Evolutionary conservation across 2,329 filamentous ascomycete species (phyloP).

Genomic region (Ceratocystis variospora): DNA sequence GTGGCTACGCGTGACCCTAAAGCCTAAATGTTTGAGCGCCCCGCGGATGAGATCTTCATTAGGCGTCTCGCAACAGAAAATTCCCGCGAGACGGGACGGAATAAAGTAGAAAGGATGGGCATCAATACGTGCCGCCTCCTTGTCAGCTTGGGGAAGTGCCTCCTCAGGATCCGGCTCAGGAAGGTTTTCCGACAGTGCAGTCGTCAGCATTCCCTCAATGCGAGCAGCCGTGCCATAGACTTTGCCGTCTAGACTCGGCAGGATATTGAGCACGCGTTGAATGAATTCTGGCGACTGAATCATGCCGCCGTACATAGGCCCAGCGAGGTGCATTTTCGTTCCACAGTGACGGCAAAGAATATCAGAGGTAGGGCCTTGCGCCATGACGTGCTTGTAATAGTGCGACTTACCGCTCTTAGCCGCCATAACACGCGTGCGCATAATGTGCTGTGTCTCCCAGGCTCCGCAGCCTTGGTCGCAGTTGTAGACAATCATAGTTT

Average conservation of each 20-base stretch:
- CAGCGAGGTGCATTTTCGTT: slow-evolving; percentile 71
- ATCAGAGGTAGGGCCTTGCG: slow-evolving; percentile 53
- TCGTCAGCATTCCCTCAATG: slow-evolving; percentile 82
- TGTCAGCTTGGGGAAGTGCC: slow-evolving; percentile 27
- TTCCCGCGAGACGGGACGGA: slow-evolving; percentile 58
- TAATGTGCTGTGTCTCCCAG: slow-evolving; percentile 70
- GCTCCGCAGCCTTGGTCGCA: slow-evolving; percentile 87
- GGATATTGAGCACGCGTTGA: slow-evolving; percentile 57
- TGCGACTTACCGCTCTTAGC: slow-evolving; percentile 57
- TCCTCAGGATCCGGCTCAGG: slow-evolving; percentile 28
- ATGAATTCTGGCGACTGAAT: slow-evolving; percentile 78
- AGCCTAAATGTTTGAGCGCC: slow-evolving; percentile 67
- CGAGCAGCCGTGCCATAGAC: slow-evolving; percentile 68
- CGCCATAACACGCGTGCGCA: slow-evolving; percentile 49
- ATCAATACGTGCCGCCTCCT: slow-evolving; percentile 52
- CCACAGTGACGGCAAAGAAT: slow-evolving; percentile 70
- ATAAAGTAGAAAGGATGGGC: slow-evolving; percentile 76
- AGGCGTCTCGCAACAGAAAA: slow-evolving; percentile 66
- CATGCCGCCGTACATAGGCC: slow-evolving; percentile 89
- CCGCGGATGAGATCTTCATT: slow-evolving; percentile 68
- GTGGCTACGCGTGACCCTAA: slow-evolving; percentile 72
- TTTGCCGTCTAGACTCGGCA: slow-evolving; percentile 51
- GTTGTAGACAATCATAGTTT: slow-evolving; percentile 84
- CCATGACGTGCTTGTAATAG: slow-evolving; percentile 67
- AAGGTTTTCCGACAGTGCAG: slow-evolving; percentile 63